Base-by-base conservation (phyloP, 1,284 basidiomycete genomes). In the Mycena citricolor region DNA sequence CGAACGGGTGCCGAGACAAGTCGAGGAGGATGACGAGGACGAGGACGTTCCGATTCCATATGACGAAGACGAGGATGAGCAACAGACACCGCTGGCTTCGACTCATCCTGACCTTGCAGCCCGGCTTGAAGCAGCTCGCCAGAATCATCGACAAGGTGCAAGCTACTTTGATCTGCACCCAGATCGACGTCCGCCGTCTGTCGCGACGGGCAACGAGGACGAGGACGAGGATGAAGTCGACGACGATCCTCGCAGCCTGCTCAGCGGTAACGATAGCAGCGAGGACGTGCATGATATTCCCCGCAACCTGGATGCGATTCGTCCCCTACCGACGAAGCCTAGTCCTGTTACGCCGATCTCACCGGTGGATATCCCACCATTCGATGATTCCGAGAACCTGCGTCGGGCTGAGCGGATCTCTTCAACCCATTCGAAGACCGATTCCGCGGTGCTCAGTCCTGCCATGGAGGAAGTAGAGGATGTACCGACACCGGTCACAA, bases 121-220 rank as follows among this genome's bases (percentile, higher is more conserved):
- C 49, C 42, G 64, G 52, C 49, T 56, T 51, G 56, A 58, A 57
- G 32, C 58, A 49, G 34, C n/a, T n/a, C 51, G 51, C 16, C 56
- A 62, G 37, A 65, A 74, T 50, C 67, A 65, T 30, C 69, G 81
- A 13, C 36, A 79, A 28, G 80, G 81, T 3, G 26, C 11, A 11
- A 29, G 26, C 0, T 88, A 87, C 61, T 87, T 87, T 59, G 85
- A 86, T 57, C 56, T 86, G 12, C 84, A 88, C 57, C 66, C 69
- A 41, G 67, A 73, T 46, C 57, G 76, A 55, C 55, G 72, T 52
- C 58, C 62, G 8, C 16, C 39, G 2, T 48, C 47, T 2, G 24
- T 46, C 4, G 7, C 26, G 7, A 40, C 42, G 14, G 33, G 30
- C 5, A n/a, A n/a, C 7, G 49, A 47, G 11, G 48, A 60, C 7